These are phyloP conservation scores for Salix dunnii DNA, from an alignment of 345 rosid species.

Conservation along the genomic window DNA sequence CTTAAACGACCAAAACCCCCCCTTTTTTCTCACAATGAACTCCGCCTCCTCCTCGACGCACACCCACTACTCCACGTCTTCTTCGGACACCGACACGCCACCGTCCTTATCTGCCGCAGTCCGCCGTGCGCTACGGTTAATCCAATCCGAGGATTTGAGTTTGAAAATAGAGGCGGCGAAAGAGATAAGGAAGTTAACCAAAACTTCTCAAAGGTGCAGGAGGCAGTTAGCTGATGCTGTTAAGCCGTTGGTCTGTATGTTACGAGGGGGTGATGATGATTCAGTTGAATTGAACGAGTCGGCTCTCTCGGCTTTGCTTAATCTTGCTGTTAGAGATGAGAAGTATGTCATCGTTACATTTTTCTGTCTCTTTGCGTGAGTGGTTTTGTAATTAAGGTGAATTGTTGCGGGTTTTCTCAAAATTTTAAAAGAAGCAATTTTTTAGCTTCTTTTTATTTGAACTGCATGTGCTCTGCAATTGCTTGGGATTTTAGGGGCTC, in stretches of 20 bases:
- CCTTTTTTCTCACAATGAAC: background rate
- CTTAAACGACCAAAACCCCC: background rate
- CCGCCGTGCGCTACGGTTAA: conserved; percentile 46
- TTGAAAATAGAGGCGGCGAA: conserved; percentile 71
- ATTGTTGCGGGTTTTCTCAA: background rate
- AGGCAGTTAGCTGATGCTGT: conserved; percentile 71
- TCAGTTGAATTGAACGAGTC: conserved; percentile 52
- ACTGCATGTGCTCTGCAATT: background rate
- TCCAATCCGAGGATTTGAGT: conserved; percentile 48
- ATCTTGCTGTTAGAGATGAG: conserved; percentile 96
- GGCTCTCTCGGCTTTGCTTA: conserved; percentile 87
- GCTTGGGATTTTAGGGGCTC: background rate
- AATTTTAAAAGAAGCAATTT: background rate
- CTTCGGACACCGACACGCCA: conserved; percentile 50
- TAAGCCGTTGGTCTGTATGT: conserved; percentile 76
- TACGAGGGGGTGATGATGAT: conserved; percentile 36
- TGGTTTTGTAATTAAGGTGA: background rate
- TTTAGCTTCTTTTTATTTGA: background rate
- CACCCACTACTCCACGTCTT: conserved; percentile 32
- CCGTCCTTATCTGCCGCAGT: conserved; percentile 50
- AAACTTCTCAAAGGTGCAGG: conserved; percentile 82
- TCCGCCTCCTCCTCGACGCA: conserved; percentile 3
- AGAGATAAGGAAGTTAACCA: conserved; percentile 89
- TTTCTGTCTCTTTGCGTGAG: background rate
- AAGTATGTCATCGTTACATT: conserved; percentile 39